Conservation (phyloP, 2,329 filamentous ascomycete genomes). For the Fusarium dlaminii region DNA sequence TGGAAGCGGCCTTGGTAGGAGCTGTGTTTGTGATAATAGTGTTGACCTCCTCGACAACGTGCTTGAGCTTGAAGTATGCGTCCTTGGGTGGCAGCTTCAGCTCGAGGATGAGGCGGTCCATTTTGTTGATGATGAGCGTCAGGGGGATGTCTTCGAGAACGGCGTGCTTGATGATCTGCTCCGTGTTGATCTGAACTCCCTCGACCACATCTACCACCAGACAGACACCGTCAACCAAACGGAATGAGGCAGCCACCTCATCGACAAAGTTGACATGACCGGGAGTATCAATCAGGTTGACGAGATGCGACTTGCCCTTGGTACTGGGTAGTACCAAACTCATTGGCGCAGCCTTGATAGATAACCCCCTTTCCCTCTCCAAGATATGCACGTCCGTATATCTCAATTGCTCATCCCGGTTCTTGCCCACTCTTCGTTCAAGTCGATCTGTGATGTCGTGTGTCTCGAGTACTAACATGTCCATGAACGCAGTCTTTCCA, state of each 20-base stretch:
- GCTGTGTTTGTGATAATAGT: slow-evolving; percentile 90
- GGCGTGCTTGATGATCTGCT: slow-evolving; percentile 96
- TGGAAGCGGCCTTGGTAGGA: slow-evolving; percentile 80
- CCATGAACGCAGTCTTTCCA: slow-evolving; percentile 97
- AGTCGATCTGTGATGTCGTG: slow-evolving; percentile 84
- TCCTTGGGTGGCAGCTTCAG: slow-evolving; percentile 93
- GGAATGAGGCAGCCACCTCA: slow-evolving; percentile 88
- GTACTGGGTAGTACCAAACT: slow-evolving; percentile 88
- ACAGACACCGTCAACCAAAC: slow-evolving; percentile 90
- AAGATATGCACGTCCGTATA: slow-evolving; percentile 94
- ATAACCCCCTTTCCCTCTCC: slow-evolving; percentile 89
- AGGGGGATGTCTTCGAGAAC: slow-evolving; percentile 89
- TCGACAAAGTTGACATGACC: slow-evolving; percentile 99
- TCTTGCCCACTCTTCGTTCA: slow-evolving; percentile 82
- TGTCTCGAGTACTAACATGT: slow-evolving; percentile 96
- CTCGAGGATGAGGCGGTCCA: slow-evolving; percentile 94
- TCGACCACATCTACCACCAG: slow-evolving; percentile 96
- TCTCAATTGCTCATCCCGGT: slow-evolving; percentile 86
- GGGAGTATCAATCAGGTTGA: slow-evolving; percentile 96
- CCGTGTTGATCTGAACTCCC: slow-evolving; percentile 98
- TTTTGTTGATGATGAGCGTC: slow-evolving; percentile 94
- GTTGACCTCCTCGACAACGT: slow-evolving; percentile 98
- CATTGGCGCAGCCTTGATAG: slow-evolving; percentile 94
- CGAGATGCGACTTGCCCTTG: slow-evolving; percentile 90
- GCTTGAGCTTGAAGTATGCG: slow-evolving; percentile 98